Conservation (phyloP, 139 green algal genomes). For the Tetradesmus obliquus region DNA sequence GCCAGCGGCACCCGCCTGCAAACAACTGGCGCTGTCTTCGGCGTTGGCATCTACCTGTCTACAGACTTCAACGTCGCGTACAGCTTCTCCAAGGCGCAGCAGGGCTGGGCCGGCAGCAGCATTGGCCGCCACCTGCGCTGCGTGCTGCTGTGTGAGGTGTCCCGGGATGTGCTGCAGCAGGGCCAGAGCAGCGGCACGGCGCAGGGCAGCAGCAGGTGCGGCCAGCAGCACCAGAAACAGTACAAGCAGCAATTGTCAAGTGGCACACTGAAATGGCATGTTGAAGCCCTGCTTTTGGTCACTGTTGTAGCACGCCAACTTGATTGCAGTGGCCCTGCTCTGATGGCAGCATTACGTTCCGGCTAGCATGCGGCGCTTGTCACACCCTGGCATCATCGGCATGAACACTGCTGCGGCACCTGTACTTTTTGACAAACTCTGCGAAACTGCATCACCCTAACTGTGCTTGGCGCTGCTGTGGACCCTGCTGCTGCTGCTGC, state of each 20-base stretch:
- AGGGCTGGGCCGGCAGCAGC: constrained; percentile 26
- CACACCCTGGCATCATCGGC: too few relatives aligned
- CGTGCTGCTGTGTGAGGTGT: constrained; percentile 42
- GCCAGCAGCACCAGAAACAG: neutral
- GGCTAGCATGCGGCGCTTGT: too few relatives aligned
- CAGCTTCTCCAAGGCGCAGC: neutral
- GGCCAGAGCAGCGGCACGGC: neutral
- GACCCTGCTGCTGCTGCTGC: neutral
- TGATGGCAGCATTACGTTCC: neutral
- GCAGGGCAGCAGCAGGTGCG: neutral
- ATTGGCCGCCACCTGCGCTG: constrained; percentile 26
- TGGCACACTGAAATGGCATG: too few relatives aligned
- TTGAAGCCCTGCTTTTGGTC: too few relatives aligned
- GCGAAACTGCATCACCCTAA: too few relatives aligned
- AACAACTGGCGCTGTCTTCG: constrained; percentile 27
- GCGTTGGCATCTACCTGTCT: constrained; percentile 25
- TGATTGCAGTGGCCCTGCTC: neutral
- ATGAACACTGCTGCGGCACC: too few relatives aligned
- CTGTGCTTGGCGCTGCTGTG: neutral
- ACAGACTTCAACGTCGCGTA: constrained; percentile 15
- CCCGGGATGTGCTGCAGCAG: neutral
- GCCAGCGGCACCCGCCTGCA: constrained; percentile 32
- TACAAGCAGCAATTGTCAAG: too few relatives aligned
- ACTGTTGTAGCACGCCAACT: neutral
- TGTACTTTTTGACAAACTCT: too few relatives aligned